Base-by-base conservation (phyloP, 306 rosid genomes). In the Morella rubra region DNA sequence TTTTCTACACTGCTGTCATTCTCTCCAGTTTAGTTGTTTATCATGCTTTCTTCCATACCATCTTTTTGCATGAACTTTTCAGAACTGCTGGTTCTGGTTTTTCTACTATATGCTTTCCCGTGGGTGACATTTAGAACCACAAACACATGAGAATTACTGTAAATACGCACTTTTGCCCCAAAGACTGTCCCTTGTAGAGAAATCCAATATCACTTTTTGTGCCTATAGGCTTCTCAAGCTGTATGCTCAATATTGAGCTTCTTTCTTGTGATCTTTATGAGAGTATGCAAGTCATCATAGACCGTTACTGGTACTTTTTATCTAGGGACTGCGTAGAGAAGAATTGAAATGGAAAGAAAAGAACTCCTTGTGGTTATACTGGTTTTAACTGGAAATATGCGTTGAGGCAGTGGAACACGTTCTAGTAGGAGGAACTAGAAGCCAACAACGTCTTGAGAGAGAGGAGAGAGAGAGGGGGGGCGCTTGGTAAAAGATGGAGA, bases 21-120 rank as follows among this genome's bases (percentile, higher is more conserved):
- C 66, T 76, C 72, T 56, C 60, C 53, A 44, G 58, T 73, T 81
- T 42, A 32, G 55, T 80, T 53, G 27, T 74, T 55, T 54, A 41
- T 44, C 44, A 53, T 67, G 24, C 44, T 65, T 72, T 56, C 52
- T 73, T 46, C 24, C 51, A 49, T 79, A 40, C n/a, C 49, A 20
- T 47, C 19, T 50, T 51, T 46, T 77, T 51, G 69, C 47, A 9
- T 5, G 49, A 32, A 24, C 19, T 79, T 45, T 4, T 44, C 46
- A 66, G 32, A 3, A 41, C 9, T 32, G 69, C 45, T 67, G 37
- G 47, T 7, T 73, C 50, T 41, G 72, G 52, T n/a, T 53, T 52
- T 51, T 37, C 44, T 46, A 49, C 24, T 47, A 42, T n/a, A 37
- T 47, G 41, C 60, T 55, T 69, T 72, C 60, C 32, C 18, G 27